Evolutionary conservation across 2,329 filamentous ascomycete genomes (phyloP), one percentile per base, ranked within the genome.

Genomic region (Arachnopeziza araneosa): DNA sequence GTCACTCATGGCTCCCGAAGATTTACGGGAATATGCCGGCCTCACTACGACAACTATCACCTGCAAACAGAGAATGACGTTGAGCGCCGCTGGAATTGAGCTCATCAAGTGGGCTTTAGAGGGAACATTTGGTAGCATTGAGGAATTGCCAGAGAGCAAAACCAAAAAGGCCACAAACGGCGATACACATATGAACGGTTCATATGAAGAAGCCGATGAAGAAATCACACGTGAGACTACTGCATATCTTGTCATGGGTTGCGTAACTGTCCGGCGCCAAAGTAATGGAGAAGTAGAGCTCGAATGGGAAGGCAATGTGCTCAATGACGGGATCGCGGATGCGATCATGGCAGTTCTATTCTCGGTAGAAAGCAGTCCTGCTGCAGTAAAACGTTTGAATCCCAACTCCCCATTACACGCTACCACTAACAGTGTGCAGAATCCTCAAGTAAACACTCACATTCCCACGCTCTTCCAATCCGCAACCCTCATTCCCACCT

Each of bases 271-370:
- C n/a, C 84, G 87, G 22, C 92, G 95, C 75, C 83, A 83, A 64
- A 83, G 80, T 63, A 87, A 85, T 66, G 90, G 93, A 59, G 88
- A 95, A 71, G 84, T 97, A 6, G 92, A 96, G 73, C 80, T 98
- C 2, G 92, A 96, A 75, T 99, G 95, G 95, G 93, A 98, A 73
- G 95, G 93, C 60, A 99, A 98, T 73, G 90, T 96, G 78, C 87
- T 97, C 70, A 99, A 98, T 73, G 95, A 99, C 71, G 91, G 92
- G 62, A 96, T 99, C 70, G 95, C 95, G n/a, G 95, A 99, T 75
- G 92, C 95, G 19, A 89, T 98, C 58, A 91, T 98, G 81, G 92
- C 92, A 0, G 91, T 97, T 2, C 81, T 99, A 12, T 86, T 96
- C 68, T 93, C 90, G 0, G 90, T 96, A 23, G 95, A 99, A 76